Evolutionary conservation across 73 alveolate genomes (phyloP).

Genomic region (Breviolum minutum): DNA sequence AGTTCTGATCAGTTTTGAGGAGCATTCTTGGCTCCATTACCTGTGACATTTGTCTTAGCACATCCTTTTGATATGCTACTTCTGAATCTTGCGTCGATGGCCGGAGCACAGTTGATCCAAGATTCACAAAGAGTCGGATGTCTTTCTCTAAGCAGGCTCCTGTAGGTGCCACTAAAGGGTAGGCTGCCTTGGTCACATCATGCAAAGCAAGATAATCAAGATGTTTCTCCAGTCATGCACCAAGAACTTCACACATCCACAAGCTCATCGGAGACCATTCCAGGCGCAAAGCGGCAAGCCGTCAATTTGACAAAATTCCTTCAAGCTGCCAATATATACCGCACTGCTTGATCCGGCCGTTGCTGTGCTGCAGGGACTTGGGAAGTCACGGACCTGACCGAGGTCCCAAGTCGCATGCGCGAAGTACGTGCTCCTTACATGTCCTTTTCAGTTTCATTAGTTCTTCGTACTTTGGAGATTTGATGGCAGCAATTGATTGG

Average conservation of each 20-base stretch:
- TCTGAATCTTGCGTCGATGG: too few relatives aligned
- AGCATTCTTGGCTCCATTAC: too few relatives aligned
- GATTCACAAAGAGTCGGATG: background rate
- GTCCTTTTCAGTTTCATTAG: too few relatives aligned
- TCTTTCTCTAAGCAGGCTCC: background rate
- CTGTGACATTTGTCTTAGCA: too few relatives aligned
- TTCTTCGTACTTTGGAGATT: too few relatives aligned
- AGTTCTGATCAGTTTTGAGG: too few relatives aligned
- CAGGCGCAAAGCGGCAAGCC: background rate
- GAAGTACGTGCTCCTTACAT: background rate
- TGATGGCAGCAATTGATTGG: too few relatives aligned
- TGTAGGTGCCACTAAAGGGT: conserved; percentile 2
- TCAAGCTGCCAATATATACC: conserved; percentile 41
- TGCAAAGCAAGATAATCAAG: background rate
- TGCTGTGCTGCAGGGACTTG: conserved; percentile 38
- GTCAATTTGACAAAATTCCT: background rate
- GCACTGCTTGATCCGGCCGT: conserved; percentile 85
- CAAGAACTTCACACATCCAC: background rate
- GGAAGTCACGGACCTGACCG: conserved; percentile 35
- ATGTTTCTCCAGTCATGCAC: background rate
- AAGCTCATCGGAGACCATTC: background rate
- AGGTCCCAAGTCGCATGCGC: background rate
- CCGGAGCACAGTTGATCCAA: background rate
- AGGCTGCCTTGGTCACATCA: background rate
- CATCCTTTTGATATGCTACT: too few relatives aligned